A percentile compares a stretch with the other conserved stretches of the same genome.
Evolutionary conservation across 192 early-diverging fungal species (phyloP).

Genomic region (Coemansia javaensis): DNA sequence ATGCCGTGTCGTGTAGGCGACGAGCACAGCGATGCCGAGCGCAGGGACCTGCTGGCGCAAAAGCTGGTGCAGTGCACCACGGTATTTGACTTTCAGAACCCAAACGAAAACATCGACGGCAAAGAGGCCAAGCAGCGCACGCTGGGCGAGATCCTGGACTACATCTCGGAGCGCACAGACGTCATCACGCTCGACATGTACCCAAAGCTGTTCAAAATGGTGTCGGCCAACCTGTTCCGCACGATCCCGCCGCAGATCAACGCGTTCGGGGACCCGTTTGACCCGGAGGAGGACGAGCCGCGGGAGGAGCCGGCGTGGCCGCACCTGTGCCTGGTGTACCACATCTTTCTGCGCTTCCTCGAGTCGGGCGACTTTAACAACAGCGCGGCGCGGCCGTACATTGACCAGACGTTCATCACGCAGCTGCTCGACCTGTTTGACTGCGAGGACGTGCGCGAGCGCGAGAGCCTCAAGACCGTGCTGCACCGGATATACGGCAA

Average conservation of each 20-base stretch:
- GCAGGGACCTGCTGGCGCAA: constrained; percentile 79
- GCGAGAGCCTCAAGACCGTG: constrained; percentile 97
- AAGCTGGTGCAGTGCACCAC: constrained; percentile 90
- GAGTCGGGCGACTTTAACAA: constrained; percentile 98
- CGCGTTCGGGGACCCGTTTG: constrained; percentile 92
- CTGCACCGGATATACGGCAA: constrained; percentile 98
- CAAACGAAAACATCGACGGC: constrained; percentile 78
- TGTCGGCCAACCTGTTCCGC: constrained; percentile 91
- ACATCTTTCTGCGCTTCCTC: constrained; percentile 96
- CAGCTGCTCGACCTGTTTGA: constrained; percentile 98
- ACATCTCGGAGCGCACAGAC: constrained; percentile 82
- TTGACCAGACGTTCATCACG: constrained; percentile 83
- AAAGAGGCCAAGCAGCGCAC: constrained; percentile 96
- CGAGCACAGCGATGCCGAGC: constrained; percentile 74
- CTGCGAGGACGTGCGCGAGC: constrained; percentile 96
- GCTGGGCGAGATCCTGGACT: constrained; percentile 88
- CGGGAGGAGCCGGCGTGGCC: constrained; percentile 96
- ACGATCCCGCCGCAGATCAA: constrained; percentile 95
- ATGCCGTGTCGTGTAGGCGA: constrained; percentile 9
- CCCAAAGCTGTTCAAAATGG: constrained; percentile 92
- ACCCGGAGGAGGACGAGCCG: constrained; percentile 99
- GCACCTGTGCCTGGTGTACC: constrained; percentile 96
- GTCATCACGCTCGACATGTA: constrained; percentile 88
- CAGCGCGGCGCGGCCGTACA: constrained; percentile 91
- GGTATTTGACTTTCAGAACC: constrained; percentile 95